phyloP scores from a whole-genome alignment of 352 stramenopile species.

The Globisporangium cystogenes region DNA sequence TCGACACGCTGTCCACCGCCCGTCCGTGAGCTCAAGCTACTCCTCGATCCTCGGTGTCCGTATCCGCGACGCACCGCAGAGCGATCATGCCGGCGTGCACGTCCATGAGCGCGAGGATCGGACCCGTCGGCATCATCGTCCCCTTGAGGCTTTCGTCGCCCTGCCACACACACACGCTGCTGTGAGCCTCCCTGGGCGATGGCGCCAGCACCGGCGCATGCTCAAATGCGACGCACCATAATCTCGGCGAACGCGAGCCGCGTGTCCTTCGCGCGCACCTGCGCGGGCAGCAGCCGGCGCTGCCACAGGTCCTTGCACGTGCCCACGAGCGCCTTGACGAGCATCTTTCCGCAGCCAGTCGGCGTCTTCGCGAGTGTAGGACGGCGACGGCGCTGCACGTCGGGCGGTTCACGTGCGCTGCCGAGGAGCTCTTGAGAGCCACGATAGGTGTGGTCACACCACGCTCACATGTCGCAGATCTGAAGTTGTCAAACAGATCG shows the following conservation, averaged over 20 bases:
- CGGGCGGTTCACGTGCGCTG: no score
- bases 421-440: no score
- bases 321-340: slow-evolving; percentile 36
- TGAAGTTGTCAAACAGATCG: no score
- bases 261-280: slow-evolving; percentile 46
- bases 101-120: slow-evolving; percentile 53
- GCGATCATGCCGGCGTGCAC: slow-evolving; percentile 40
- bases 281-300: slow-evolving; percentile 30
- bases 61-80: slow-evolving; percentile 13
- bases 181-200: no score
- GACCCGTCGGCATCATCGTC: slow-evolving; percentile 34
- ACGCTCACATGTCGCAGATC: no score
- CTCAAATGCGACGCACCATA: slow-evolving; percentile 25
- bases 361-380: no score
- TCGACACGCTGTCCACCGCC: slow-evolving; percentile 14
- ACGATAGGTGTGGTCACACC: no score
- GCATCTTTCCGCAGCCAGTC: no score
- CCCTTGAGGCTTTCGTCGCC: slow-evolving; percentile 46
- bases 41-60: no score
- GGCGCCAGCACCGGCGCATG: no score
- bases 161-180: slow-evolving; percentile 9
- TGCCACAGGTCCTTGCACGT: slow-evolving; percentile 39
- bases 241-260: slow-evolving; percentile 51
- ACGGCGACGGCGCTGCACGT: no score
- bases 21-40: background rate